A percentile compares a stretch with the other conserved stretches of the same genome.
Conservation (phyloP, 1,284 basidiomycete genomes). For the Ustilago tritici region DNA sequence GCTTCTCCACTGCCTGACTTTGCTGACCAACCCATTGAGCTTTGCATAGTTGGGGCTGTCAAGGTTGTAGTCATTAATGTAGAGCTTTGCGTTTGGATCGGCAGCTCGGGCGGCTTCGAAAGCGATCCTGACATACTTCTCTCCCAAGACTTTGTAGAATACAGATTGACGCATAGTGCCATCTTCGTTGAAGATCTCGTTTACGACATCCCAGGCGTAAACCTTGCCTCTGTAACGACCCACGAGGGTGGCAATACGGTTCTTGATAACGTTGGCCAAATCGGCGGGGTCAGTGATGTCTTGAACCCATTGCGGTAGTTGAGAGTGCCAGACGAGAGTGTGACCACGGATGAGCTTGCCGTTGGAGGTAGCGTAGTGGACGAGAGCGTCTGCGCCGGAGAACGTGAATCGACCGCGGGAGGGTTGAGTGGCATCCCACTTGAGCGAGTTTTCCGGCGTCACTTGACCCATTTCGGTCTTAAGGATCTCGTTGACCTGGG, state of each 20-base stretch:
- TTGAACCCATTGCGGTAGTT: slow-evolving; percentile 21
- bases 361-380: slow-evolving; percentile 26
- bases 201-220: slow-evolving; percentile 34
- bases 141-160: slow-evolving; percentile 35
- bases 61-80: slow-evolving; percentile 41
- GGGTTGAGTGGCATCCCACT: slow-evolving; percentile 32
- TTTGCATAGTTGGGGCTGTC: slow-evolving; percentile 21
- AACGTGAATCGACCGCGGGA: slow-evolving; percentile 19
- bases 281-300: slow-evolving; percentile 24
- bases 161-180: slow-evolving; percentile 19
- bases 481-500: slow-evolving; percentile 13
- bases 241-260: slow-evolving; percentile 23
- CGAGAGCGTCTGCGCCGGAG: slow-evolving; percentile 19
- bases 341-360: slow-evolving; percentile 32
- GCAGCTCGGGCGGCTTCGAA: slow-evolving; percentile 21
- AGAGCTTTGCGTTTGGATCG: slow-evolving; percentile 26
- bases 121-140: slow-evolving; percentile 26
- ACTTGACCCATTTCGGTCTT: slow-evolving; percentile 17
- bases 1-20: slow-evolving; percentile 30
- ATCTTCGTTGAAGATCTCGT: slow-evolving; percentile 37
- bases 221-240: slow-evolving; percentile 30
- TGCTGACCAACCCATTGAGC: slow-evolving; percentile 8
- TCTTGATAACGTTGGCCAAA: slow-evolving; percentile 26
- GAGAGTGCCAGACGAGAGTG: slow-evolving; percentile 28
- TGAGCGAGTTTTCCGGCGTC: slow-evolving; percentile 34